Percentiles rank a stretch among this genome's conserved stretches.
Evolutionary conservation across 345 rosid species (phyloP).

Genomic region (Chamaenerion angustifolium): DNA sequence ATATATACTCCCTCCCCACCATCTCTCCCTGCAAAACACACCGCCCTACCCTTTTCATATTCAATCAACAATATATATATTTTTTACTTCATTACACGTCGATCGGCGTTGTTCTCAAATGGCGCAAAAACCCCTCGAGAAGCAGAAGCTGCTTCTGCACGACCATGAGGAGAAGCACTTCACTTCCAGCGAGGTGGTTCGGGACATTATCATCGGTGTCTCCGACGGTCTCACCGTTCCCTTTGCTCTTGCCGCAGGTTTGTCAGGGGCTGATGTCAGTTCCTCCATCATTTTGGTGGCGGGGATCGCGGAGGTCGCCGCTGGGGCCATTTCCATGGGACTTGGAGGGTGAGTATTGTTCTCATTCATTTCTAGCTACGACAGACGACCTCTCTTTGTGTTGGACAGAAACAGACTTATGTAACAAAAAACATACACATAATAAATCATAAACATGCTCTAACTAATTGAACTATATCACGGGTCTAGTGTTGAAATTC

Average conservation of each 20-base stretch:
- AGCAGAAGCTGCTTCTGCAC: conserved; percentile 38
- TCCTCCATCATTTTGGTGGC: conserved; percentile 82
- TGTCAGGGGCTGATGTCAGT: conserved; percentile 87
- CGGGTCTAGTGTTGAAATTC: too few relatives aligned
- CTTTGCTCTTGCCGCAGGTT: conserved; percentile 90
- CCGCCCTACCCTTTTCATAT: too few relatives aligned
- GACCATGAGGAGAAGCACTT: conserved; percentile 84
- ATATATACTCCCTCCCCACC: too few relatives aligned
- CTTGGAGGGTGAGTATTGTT: conserved; percentile 80
- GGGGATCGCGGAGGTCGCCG: conserved; percentile 86
- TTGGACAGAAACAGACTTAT: background rate
- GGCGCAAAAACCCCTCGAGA: conserved; percentile 6
- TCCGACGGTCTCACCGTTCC: conserved; percentile 96
- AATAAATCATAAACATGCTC: too few relatives aligned
- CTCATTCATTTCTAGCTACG: background rate
- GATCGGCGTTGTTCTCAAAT: too few relatives aligned
- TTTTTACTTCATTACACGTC: too few relatives aligned
- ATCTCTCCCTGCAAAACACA: too few relatives aligned
- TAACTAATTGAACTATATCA: too few relatives aligned
- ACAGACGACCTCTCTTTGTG: background rate
- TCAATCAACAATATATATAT: too few relatives aligned
- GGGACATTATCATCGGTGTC: conserved; percentile 90
- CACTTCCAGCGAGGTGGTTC: conserved; percentile 79
- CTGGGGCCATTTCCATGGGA: conserved; percentile 96
- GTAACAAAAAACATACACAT: too few relatives aligned